These are phyloP conservation scores for Nectriaceae sp. DNA, from an alignment of 2,329 filamentous ascomycete species.

Conservation along the genomic window DNA sequence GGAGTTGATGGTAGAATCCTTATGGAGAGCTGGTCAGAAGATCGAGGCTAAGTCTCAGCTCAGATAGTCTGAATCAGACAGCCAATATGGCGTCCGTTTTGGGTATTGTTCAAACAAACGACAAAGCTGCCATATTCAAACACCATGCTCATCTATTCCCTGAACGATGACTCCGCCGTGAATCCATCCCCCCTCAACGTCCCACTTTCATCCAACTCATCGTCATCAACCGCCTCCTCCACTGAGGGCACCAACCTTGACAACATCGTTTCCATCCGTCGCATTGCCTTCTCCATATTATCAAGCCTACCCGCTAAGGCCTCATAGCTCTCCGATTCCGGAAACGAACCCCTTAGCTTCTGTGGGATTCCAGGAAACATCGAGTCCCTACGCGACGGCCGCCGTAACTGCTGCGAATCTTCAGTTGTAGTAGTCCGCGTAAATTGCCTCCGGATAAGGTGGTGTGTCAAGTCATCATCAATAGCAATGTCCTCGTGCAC, in stretches of 20 bases:
- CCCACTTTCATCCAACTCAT: constrained; percentile 30
- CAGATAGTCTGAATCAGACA: too few species aligned
- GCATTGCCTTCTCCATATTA: constrained; percentile 51
- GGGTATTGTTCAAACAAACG: too few species aligned
- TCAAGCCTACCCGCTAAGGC: constrained; percentile 48
- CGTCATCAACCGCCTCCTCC: constrained; percentile 27
- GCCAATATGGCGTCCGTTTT: too few species aligned
- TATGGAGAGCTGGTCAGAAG: too few species aligned
- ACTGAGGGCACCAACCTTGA: constrained; percentile 36
- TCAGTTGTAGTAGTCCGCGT: constrained; percentile 46
- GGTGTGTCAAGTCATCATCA: constrained; percentile 59
- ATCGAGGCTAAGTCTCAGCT: too few species aligned
- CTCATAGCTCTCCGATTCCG: constrained; percentile 47
- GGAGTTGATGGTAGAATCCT: too few species aligned
- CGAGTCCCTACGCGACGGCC: constrained; percentile 54
- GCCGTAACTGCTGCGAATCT: constrained; percentile 20
- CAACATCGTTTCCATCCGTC: constrained; percentile 51
- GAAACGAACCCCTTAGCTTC: constrained; percentile 52
- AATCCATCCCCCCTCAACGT: constrained; percentile 30
- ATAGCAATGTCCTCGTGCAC: constrained; percentile 58
- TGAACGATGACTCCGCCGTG: constrained; percentile 33
- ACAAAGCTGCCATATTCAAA: constrained; percentile 6
- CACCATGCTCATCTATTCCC: constrained; percentile 1
- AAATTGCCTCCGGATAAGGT: constrained; percentile 60
- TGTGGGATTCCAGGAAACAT: constrained; percentile 53